Evolutionary conservation across 768 basidiomycete species (phyloP).

Genomic region (Phanerochaete sordida): DNA sequence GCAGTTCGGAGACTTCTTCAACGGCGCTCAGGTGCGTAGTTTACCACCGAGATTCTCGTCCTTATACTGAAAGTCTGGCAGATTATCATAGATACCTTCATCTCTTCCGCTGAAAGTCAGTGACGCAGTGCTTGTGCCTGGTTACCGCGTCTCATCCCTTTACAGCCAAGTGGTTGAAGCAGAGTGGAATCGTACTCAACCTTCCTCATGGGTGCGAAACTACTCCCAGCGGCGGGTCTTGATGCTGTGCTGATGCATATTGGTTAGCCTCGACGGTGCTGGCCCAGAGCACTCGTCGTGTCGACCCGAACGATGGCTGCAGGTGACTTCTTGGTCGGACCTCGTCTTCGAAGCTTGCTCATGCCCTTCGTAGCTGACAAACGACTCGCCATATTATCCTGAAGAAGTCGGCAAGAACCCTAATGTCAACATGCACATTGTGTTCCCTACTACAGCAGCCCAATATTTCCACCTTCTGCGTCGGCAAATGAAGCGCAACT

Average conservation of each 20-base stretch:
- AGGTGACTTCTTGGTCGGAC: slow-evolving; percentile 50
- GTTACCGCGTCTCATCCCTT: neutral
- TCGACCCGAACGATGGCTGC: slow-evolving; percentile 87
- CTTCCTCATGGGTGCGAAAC: slow-evolving; percentile 68
- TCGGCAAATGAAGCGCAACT: slow-evolving; percentile 80
- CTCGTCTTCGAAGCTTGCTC: neutral
- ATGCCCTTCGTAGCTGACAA: slow-evolving; percentile 55
- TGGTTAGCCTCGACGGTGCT: slow-evolving; percentile 66
- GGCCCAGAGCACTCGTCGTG: slow-evolving; percentile 93
- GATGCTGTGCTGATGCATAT: neutral
- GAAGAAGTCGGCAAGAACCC: slow-evolving; percentile 25
- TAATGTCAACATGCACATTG: slow-evolving; percentile 82
- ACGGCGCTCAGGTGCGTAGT: slow-evolving; percentile 70
- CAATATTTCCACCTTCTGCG: slow-evolving; percentile 94
- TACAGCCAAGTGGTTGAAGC: slow-evolving; percentile 88
- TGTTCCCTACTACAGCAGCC: slow-evolving; percentile 84
- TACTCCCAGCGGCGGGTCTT: neutral
- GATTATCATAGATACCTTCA: slow-evolving; percentile 87
- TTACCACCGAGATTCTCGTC: neutral
- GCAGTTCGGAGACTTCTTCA: slow-evolving; percentile 91
- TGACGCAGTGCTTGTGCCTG: neutral
- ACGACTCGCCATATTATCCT: slow-evolving; percentile 52
- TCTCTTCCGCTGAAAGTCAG: slow-evolving; percentile 81
- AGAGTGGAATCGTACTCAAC: slow-evolving; percentile 83
- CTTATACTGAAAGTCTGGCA: slow-evolving; percentile 22